phyloP scores from a whole-genome alignment of 768 basidiomycete genomes.

The Lentinula raphanica region DNA sequence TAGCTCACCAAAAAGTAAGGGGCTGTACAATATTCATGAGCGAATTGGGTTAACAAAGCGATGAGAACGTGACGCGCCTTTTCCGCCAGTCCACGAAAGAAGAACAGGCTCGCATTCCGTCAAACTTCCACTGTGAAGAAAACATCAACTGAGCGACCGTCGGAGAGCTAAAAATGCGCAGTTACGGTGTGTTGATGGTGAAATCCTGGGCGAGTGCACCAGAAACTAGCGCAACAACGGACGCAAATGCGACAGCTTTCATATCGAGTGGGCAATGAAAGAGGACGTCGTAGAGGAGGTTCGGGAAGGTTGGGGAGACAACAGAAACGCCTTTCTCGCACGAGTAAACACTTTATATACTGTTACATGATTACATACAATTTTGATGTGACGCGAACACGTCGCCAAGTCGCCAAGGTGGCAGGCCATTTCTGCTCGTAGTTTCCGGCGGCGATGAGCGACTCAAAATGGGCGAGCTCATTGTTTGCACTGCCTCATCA shows the following conservation, averaged over 20 bases:
- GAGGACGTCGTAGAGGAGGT: conserved; percentile 17
- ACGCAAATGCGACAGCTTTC: conserved; percentile 41
- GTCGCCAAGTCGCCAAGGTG: background rate
- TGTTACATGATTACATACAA: background rate
- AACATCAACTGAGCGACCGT: background rate
- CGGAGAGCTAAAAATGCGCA: conserved; percentile 10
- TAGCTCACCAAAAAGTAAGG: conserved; percentile 62
- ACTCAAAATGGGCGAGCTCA: background rate
- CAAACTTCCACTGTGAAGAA: background rate
- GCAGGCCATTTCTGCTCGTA: background rate
- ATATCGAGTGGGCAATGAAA: conserved; percentile 27
- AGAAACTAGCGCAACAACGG: conserved; percentile 10
- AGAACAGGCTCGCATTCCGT: conserved; percentile 55
- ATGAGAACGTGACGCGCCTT: conserved; percentile 31
- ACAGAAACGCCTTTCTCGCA: background rate
- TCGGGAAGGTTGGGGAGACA: conserved; percentile 19
- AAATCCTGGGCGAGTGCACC: conserved; percentile 42
- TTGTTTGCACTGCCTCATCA: background rate
- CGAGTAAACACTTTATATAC: background rate
- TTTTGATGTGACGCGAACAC: background rate
- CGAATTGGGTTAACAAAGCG: conserved; percentile 10
- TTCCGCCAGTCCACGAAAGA: conserved; percentile 54
- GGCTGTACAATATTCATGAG: conserved; percentile 26
- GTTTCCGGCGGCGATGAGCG: background rate
- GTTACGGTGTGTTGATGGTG: conserved; percentile 70